phyloP scores from a whole-genome alignment of 371 early-diverging fungal species.

The Mortierella sp. region DNA sequence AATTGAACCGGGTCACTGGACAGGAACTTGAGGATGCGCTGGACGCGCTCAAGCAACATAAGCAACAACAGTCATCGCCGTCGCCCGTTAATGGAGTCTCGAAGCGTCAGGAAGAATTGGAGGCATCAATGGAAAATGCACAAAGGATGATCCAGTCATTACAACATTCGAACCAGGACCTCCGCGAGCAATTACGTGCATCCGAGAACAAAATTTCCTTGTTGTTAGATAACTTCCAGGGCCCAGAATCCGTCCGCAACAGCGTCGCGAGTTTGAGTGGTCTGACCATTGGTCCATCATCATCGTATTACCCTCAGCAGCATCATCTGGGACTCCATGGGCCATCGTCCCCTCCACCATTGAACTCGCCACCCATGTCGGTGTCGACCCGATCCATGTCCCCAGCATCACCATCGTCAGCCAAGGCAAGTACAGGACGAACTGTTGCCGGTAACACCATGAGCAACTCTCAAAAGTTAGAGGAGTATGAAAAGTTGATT shows the following conservation, averaged over 20 bases:
- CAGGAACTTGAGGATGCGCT: conserved; percentile 49
- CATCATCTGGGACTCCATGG: neutral
- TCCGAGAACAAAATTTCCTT: conserved; percentile 56
- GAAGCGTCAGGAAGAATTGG: conserved; percentile 22
- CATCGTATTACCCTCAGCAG: conserved; percentile 6
- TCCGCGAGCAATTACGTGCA: conserved; percentile 46
- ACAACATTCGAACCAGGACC: conserved; percentile 31
- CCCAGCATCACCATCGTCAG: neutral
- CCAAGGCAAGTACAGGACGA: neutral
- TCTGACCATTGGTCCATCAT: conserved; percentile 1
- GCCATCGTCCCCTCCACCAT: neutral
- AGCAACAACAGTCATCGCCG: neutral
- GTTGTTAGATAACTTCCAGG: conserved; percentile 52
- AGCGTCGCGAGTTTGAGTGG: conserved; percentile 42
- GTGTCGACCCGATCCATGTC: neutral
- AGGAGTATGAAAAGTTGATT: conserved; percentile 51
- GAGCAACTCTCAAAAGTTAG: conserved; percentile 35
- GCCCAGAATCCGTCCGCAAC: conserved; percentile 36
- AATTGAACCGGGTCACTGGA: conserved; percentile 32
- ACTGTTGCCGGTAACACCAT: neutral
- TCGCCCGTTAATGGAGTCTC: neutral
- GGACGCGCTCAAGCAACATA: conserved; percentile 28
- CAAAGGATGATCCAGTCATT: conserved; percentile 33
- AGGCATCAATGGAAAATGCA: conserved; percentile 18
- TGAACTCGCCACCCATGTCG: conserved; percentile 15